Evolutionary conservation across 179 eudicot genomes (phyloP).

Genomic region (Heliamphora ciliata): DNA sequence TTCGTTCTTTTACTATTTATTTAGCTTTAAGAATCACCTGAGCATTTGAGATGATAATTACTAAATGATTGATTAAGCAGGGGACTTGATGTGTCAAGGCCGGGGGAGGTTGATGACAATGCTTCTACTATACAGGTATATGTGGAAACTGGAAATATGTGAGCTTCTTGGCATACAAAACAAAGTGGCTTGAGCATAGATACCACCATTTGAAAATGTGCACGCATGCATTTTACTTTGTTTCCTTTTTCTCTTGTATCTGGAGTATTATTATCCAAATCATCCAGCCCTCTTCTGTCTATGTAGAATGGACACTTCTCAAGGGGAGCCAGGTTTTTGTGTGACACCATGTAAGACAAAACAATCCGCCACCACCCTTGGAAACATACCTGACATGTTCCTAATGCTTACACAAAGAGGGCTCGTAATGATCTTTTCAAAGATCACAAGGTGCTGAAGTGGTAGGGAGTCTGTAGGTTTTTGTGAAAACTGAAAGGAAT

Average conservation of each 20-base stretch:
- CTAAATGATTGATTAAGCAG: constrained; percentile 36
- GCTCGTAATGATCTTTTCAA: too few relatives aligned
- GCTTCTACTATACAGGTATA: constrained; percentile 68
- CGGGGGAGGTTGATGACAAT: constrained; percentile 64
- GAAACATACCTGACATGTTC: constrained; percentile 4
- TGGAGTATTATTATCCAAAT: not conserved
- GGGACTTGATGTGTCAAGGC: constrained; percentile 80
- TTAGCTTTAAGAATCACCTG: not conserved
- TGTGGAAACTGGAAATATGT: not conserved
- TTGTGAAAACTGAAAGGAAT: too few relatives aligned
- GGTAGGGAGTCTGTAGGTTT: too few relatives aligned
- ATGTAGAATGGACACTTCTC: not conserved
- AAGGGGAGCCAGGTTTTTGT: not conserved
- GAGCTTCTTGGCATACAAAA: constrained; percentile 2
- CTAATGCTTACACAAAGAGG: too few relatives aligned
- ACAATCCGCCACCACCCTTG: not conserved
- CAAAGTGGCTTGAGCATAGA: not conserved
- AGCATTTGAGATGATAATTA: constrained; percentile 20
- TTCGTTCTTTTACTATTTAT: not conserved
- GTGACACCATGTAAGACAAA: not conserved
- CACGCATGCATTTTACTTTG: not conserved
- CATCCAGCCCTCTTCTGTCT: not conserved
- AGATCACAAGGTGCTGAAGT: too few relatives aligned
- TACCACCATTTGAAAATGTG: not conserved
- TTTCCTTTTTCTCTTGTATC: not conserved